Evolutionary conservation across 345 rosid species (phyloP), one percentile per base, ranked within the genome.

Genomic region (Punica granatum): DNA sequence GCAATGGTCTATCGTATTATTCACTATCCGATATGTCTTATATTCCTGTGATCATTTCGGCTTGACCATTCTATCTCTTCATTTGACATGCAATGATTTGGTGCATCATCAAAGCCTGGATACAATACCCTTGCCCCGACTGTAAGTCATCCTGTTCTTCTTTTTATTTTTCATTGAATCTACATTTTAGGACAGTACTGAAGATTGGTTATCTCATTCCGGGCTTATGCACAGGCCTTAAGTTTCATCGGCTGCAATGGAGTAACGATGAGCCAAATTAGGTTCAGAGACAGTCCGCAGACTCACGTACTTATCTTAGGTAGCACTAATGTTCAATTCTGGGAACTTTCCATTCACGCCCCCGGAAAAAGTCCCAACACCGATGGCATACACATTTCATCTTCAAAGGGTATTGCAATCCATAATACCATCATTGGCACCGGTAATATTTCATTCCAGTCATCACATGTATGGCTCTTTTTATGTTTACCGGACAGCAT

Each of bases 341-440:
- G 0, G 63, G 31, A 9, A 14, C 19, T 67, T 32, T 1, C 25
- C 33, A 56, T 67, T 67, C 42, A 9, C 26, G 64, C 84, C 5
- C 81, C 80, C 0, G 78, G 63, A 1, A 15, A 23, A 7, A 83
- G 87, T 72, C 84, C 84, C 16, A 83, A 80, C 41, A 83, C 87
- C 0, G 84, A 83, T 60, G 87, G 87, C 35, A 76, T 83, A 69
- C 81, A 82, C 61, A 41, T 82, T 14, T 67, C 71, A 1, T 0
- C 1, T 1, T 74, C 70, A 21, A 15, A 12, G 9, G 25, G 67
- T 15, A 64, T 80, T 14, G 23, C 14, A 0, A 59, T 83, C 35
- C 46, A n/a, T 1, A 26, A 46, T 26, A 32, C 78, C 0, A 4
- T 7, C 8, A 80, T 79, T 13, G 74, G 67, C 19, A 21, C 63